A percentile compares a stretch with the other conserved stretches of the same genome.
These are phyloP conservation scores for Tuctoria greenei DNA, from an alignment of 176 grass and related monocot genomes.

Conservation along the genomic window DNA sequence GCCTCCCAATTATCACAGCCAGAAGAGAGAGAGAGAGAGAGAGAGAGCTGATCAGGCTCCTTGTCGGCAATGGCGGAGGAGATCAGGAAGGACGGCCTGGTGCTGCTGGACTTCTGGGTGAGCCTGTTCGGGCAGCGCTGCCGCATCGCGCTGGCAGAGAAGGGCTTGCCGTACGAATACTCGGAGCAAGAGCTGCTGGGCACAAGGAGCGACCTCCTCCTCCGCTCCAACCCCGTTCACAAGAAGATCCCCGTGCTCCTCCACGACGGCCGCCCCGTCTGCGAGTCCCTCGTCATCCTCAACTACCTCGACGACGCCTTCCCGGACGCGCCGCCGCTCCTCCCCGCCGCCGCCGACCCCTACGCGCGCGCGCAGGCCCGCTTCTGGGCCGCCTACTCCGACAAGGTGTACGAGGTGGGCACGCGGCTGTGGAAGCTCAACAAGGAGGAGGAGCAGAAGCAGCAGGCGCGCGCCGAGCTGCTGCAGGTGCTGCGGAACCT, in stretches of 20 bases:
- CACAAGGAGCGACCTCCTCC: constrained; percentile 58
- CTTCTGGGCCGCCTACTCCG: not conserved
- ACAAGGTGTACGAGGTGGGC: not conserved
- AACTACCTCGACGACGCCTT: constrained; percentile 61
- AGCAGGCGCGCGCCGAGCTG: not conserved
- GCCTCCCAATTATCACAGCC: not conserved
- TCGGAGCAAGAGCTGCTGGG: constrained; percentile 34
- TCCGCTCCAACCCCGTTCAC: constrained; percentile 66
- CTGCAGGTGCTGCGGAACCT: constrained; percentile 6
- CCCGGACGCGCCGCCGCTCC: not conserved
- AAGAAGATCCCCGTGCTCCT: constrained; percentile 73
- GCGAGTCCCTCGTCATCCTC: constrained; percentile 67
- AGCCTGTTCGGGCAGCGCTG: constrained; percentile 67
- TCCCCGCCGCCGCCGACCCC: not conserved
- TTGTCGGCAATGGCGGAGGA: not conserved
- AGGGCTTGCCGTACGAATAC: constrained; percentile 47
- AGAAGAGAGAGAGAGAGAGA: not conserved
- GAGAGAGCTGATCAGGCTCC: not conserved
- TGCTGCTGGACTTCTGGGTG: constrained; percentile 47
- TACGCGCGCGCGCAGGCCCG: not conserved
- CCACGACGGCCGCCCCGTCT: constrained; percentile 41
- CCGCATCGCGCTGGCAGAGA: constrained; percentile 58
- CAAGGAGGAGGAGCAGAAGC: not conserved
- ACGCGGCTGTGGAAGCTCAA: not conserved
- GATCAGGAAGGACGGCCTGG: not conserved